These are phyloP conservation scores for Bauhinia variegata DNA, from an alignment of 306 rosid genomes.

Conservation along the genomic window DNA sequence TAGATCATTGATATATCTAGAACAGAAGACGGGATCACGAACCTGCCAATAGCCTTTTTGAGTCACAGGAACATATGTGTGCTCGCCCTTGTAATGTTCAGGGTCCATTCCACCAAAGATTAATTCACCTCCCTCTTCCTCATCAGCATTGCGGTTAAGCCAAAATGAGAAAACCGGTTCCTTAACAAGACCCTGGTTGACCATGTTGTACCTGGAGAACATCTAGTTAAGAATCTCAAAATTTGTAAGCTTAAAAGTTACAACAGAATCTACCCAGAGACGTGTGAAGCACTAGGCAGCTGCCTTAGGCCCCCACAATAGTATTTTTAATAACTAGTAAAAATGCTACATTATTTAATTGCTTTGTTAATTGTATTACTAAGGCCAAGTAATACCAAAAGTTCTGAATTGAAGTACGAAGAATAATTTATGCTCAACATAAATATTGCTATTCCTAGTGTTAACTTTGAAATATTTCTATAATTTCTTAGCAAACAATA, in stretches of 20 bases:
- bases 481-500: too few species aligned
- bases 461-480: too few species aligned
- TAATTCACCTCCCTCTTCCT: background rate
- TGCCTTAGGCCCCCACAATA: too few species aligned
- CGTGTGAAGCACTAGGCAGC: too few species aligned
- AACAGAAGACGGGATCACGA: constrained; percentile 25
- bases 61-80: constrained; percentile 82
- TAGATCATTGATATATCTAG: background rate
- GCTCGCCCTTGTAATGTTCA: constrained; percentile 70
- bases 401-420: too few species aligned
- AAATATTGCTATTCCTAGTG: too few species aligned
- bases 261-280: background rate
- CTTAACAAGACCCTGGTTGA: background rate
- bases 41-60: constrained; percentile 94
- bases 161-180: background rate
- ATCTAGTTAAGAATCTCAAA: background rate
- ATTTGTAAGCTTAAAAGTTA: background rate
- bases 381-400: too few species aligned
- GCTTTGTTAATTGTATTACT: too few species aligned
- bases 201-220: constrained; percentile 1
- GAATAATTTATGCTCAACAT: too few species aligned
- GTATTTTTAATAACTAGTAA: background rate
- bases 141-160: background rate
- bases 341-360: too few species aligned
- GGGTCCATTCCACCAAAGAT: constrained; percentile 52